These are phyloP conservation scores for Miscanthus lutarioriparius DNA, from an alignment of 176 grass and related monocot genomes.

Conservation along the genomic window DNA sequence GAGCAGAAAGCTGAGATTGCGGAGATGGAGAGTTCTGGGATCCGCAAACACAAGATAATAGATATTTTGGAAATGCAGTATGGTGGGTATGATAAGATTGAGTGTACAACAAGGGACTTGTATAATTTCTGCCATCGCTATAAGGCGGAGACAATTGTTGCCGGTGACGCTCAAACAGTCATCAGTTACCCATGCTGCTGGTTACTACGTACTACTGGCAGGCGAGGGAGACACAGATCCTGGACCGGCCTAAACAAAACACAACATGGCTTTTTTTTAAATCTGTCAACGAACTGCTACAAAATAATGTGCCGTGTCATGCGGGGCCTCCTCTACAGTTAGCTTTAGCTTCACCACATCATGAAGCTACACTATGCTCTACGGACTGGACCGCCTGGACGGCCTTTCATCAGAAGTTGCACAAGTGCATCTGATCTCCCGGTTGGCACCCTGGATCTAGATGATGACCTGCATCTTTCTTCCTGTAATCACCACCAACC, in stretches of 20 bases:
- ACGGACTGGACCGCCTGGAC: not conserved
- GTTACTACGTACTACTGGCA: too few relatives aligned
- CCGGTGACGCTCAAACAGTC: too few relatives aligned
- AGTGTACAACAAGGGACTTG: too few relatives aligned
- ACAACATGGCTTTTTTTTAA: not conserved
- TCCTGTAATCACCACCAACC: constrained; percentile 29
- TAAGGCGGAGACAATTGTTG: too few relatives aligned
- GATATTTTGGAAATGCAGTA: too few relatives aligned
- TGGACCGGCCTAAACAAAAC: not conserved
- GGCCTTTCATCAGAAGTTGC: constrained; percentile 13
- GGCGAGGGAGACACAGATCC: not conserved
- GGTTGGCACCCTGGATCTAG: not conserved
- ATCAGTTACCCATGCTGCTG: too few relatives aligned
- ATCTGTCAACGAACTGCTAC: not conserved
- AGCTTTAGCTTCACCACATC: not conserved
- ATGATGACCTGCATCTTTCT: not conserved
- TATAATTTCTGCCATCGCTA: too few relatives aligned
- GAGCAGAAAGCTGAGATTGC: too few relatives aligned
- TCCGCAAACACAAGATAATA: too few relatives aligned
- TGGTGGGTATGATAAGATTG: too few relatives aligned
- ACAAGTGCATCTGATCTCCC: constrained; percentile 23
- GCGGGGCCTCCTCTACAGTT: not conserved
- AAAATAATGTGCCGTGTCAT: not conserved
- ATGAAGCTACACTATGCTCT: not conserved
- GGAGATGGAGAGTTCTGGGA: too few relatives aligned